These are phyloP conservation scores for Teratosphaeria gauchensis DNA, from an alignment of 2,329 filamentous ascomycete genomes.

Conservation along the genomic window DNA sequence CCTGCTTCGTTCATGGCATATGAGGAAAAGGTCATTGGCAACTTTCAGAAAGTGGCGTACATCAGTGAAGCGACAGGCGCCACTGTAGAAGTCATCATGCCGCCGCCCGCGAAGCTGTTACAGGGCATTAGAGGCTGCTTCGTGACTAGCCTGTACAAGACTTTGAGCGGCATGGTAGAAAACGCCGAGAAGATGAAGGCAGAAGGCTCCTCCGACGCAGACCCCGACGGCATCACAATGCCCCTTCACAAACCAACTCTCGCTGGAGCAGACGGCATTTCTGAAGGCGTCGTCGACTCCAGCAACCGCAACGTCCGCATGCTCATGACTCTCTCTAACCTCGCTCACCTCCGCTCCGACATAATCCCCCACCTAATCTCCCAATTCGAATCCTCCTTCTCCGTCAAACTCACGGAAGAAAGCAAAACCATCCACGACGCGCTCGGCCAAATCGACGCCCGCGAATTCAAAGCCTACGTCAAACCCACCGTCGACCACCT, in stretches of 20 bases:
- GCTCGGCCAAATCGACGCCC: conserved; percentile 77
- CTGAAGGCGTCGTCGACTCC: conserved; percentile 39
- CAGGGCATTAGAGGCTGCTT: conserved; percentile 89
- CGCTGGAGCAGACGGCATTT: conserved; percentile 8
- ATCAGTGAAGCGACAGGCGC: conserved; percentile 52
- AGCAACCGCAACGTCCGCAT: conserved; percentile 57
- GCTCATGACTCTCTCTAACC: conserved; percentile 86
- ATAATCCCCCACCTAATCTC: conserved; percentile 81
- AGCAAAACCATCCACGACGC: conserved; percentile 86
- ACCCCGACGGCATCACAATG: conserved; percentile 40
- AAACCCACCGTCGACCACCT: conserved; percentile 62
- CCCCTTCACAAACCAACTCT: conserved; percentile 32
- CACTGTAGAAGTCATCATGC: conserved; percentile 70
- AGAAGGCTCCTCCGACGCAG: conserved; percentile 43
- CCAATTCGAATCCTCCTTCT: conserved; percentile 89
- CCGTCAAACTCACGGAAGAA: conserved; percentile 88
- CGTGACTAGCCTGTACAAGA: conserved; percentile 87
- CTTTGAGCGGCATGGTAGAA: conserved; percentile 89
- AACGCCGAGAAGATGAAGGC: conserved; percentile 73
- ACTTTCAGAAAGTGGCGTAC: conserved; percentile 93
- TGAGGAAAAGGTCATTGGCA: conserved; percentile 68
- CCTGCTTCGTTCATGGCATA: conserved; percentile 77
- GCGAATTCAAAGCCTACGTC: conserved; percentile 88
- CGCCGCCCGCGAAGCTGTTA: conserved; percentile 76
- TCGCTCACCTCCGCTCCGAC: conserved; percentile 70